Percentiles rank a stretch among this genome's conserved stretches.
Conservation (phyloP, 2,329 filamentous ascomycete genomes). For the Hymenoscyphus albidus region DNA sequence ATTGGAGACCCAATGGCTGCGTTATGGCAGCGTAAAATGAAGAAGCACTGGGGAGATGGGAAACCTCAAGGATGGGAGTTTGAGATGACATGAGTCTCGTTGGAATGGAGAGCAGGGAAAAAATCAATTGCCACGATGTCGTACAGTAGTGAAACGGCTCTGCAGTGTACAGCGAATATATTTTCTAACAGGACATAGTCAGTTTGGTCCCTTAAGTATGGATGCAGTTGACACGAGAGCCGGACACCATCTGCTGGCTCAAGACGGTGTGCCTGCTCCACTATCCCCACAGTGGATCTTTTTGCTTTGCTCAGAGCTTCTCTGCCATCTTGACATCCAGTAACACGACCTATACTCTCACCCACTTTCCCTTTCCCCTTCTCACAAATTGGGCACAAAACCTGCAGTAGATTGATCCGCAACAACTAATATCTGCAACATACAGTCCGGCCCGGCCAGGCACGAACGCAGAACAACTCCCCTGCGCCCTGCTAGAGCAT, state of each 20-base stretch:
- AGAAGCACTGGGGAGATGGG: constrained; percentile 71
- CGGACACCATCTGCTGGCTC: constrained; percentile 4
- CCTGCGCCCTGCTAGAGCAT: neutral
- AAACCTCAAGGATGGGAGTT: constrained; percentile 57
- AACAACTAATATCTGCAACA: neutral
- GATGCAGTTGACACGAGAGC: constrained; percentile 12
- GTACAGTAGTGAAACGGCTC: neutral
- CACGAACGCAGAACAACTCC: constrained; percentile 17
- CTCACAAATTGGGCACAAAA: neutral
- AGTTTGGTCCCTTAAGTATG: constrained; percentile 10
- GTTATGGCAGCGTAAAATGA: constrained; percentile 80
- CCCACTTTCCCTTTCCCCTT: neutral
- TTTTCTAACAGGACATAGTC: constrained; percentile 1
- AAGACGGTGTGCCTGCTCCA: neutral
- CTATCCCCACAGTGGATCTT: constrained; percentile 4
- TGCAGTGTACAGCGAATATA: constrained; percentile 5
- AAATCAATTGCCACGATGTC: constrained; percentile 8
- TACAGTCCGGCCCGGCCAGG: constrained; percentile 14
- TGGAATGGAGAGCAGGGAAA: neutral
- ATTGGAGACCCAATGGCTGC: constrained; percentile 74
- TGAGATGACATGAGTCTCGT: neutral
- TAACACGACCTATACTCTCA: neutral
- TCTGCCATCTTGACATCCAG: constrained; percentile 11
- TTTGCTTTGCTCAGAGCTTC: constrained; percentile 1
- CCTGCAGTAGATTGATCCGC: neutral